Evolutionary conservation across 371 early-diverging fungal genomes (phyloP), one percentile per base, ranked within the genome.

Genomic region (Syncephalis fuscata): DNA sequence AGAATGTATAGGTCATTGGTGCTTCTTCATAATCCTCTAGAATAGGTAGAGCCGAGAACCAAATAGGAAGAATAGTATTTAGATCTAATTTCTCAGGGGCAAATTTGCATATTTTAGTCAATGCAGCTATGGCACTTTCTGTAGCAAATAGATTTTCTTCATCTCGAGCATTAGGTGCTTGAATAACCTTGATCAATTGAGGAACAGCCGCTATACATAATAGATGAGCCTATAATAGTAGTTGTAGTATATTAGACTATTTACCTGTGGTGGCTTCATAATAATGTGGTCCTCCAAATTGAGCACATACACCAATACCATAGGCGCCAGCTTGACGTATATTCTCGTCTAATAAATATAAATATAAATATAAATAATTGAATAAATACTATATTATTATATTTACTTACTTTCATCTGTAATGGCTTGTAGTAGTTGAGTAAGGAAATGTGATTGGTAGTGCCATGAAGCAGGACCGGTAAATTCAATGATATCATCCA

Each of bases 301-400:
- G 72, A 27, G 86, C 94, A 54, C 78, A 75, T 8, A 90, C 69
- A 50, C 95, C 95, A 38, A 90, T 66, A 54, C 93, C 93, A 61
- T 88, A 96, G 14, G 86, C 82, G 20, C 90, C 83, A 10, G 92
- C 82, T 69, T 96, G 95, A 26, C 91, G 79, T 24, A 93, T 77
- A 52, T 90, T 85, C 0, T 64, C 48, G n/a, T 53, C 32, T 32
- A 47, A 44, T 42, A 14, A 19, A 17, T n/a, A 17, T 26, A 20
- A 8, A 32, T 46, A 26, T 15, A 15, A 32, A 15, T 26, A 36
- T 32, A 24, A 20, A 27, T 5, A 11, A 57, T 32, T 17, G 20
- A 26, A 4, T 16, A 9, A 10, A 46, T 14, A 38, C 24, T 19
- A 7, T n/a, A 38, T 5, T 19, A 39, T 40, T 32, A 11, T 32